Evolutionary conservation across 805 yeast species (phyloP), one percentile per base, ranked within the genome.

Genomic region (Suhomyces sp.): DNA sequence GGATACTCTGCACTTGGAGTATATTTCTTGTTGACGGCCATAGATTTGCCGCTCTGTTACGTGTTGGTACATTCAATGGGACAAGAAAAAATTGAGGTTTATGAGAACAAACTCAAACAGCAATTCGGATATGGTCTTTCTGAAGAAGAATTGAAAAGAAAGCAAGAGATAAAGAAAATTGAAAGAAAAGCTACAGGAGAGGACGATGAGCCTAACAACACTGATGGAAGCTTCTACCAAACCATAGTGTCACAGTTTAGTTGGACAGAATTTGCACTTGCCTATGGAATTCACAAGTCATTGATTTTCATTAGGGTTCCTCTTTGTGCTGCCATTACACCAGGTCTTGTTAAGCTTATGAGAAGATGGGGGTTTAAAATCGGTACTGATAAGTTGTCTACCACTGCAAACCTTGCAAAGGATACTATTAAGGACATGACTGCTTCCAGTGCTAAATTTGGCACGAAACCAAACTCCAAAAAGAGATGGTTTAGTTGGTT

Each of bases 1-100:
- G 98, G 98, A 0, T 88, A 83, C 66, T 77, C 95, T 12, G 97
- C 96, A 0, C 63, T 91, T 10, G 95, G 88, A 10, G 87, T 91
- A 0, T 93, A 93, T 53, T 48, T 88, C 14, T 82, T 75, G 2
- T 56, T 93, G n/a, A 72, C 86, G 2, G 67, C 71, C 15, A 59
- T 93, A 18, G 98, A 93, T 54, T 69, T 86, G 44, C 97, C 98
- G 1, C 43, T 88, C 3, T 86, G 95, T 56, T 93, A 81, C 56
- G 43, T 84, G 6, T 50, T 85, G 19, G 98, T 93, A 9, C 97
- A 90, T 55, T 77, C 88, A 0, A 65, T 83, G 43, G 98, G 98
- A 12, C 88, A 82, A 46, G 97, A 90, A 21, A 72, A 76, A 49
- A 85, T 90, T 23, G 76, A 76, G 31, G 74, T 77, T 41, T 74